Conservation (phyloP, 345 rosid species). For the Laguncularia racemosa region DNA sequence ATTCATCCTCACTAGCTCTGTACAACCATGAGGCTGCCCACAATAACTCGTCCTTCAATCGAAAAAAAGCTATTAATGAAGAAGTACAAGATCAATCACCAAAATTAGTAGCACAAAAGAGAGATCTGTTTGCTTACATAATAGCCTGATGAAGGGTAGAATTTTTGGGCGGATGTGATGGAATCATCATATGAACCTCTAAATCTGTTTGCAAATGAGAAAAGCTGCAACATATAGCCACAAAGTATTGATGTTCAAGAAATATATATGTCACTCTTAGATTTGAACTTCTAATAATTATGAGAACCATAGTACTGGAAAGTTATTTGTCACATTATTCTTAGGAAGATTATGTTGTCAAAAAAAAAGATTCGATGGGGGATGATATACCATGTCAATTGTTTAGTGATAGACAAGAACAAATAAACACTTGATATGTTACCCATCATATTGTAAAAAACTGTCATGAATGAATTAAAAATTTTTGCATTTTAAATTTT, state of each 20-base stretch:
- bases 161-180: constrained; percentile 36
- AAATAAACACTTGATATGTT: no score
- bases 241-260: no score
- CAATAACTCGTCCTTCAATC: constrained; percentile 64
- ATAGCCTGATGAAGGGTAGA: constrained; percentile 54
- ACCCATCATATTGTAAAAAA: no score
- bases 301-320: not conserved
- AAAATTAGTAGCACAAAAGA: not conserved
- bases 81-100: no score
- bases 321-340: no score
- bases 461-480: no score
- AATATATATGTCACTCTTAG: not conserved
- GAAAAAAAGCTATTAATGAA: not conserved
- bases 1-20: constrained; percentile 53
- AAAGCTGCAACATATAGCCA: constrained; percentile 30
- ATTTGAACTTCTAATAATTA: not conserved
- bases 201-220: constrained; percentile 50
- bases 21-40: constrained; percentile 86
- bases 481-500: no score
- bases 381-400: no score
- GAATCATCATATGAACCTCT: constrained; percentile 62
- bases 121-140: constrained; percentile 21
- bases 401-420: no score
- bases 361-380: no score
- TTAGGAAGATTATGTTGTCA: no score